A percentile compares a stretch with the other conserved stretches of the same genome.
These are phyloP conservation scores for Tillandsia leiboldiana DNA, from an alignment of 176 grass and related monocot species.

Conservation along the genomic window DNA sequence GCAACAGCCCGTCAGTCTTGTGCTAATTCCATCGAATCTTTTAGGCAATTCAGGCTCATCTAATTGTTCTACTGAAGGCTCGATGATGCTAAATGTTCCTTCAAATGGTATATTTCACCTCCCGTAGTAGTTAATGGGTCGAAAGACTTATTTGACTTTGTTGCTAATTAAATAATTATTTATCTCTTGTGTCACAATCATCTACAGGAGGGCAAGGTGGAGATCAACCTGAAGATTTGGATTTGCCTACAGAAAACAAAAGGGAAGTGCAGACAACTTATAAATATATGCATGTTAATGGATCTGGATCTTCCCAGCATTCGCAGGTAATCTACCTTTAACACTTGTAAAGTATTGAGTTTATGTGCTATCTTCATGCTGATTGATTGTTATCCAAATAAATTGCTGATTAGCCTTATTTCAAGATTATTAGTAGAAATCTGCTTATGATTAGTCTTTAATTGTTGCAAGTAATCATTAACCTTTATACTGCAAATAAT, in stretches of 20 bases:
- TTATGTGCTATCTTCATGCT: too few relatives aligned
- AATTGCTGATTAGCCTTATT: too few relatives aligned
- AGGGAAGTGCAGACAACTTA: conserved; percentile 2
- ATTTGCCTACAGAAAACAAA: conserved; percentile 17
- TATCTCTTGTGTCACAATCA: background rate
- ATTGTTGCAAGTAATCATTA: background rate
- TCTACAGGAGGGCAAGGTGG: conserved; percentile 9
- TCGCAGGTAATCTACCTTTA: conserved; percentile 23
- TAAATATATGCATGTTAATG: background rate
- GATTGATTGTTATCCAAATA: too few relatives aligned
- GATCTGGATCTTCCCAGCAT: conserved; percentile 16
- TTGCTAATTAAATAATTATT: conserved; percentile 18
- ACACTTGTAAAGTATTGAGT: too few relatives aligned
- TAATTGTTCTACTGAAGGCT: conserved; percentile 14
- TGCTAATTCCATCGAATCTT: conserved; percentile 33
- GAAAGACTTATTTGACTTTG: background rate
- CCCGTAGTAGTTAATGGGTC: background rate
- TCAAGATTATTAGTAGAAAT: too few relatives aligned
- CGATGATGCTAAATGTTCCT: conserved; percentile 11
- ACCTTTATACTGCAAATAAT: background rate
- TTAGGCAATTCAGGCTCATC: conserved; percentile 32
- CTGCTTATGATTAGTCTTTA: too few relatives aligned
- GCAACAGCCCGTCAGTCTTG: conserved; percentile 32
- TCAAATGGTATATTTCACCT: conserved; percentile 20
- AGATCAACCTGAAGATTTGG: conserved; percentile 3